Conservation (phyloP, 1,139 yeast genomes). For the Candida albicans region DNA sequence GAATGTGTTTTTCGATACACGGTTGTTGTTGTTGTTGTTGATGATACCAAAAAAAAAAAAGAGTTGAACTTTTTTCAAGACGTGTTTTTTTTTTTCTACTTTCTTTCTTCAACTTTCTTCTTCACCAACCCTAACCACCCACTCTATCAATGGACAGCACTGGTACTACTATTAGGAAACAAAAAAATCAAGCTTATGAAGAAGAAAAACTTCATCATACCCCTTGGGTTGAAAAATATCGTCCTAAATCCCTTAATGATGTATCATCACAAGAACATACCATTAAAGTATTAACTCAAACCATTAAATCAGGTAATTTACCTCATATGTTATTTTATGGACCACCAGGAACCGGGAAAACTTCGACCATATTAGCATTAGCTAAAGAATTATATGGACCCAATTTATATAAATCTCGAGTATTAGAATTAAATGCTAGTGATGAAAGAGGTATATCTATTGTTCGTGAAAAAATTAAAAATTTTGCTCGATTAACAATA, state of each 20-base stretch:
- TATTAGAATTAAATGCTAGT: constrained; percentile 90
- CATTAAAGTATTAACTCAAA: constrained; percentile 76
- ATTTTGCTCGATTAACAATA: constrained; percentile 84
- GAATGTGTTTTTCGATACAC: no score
- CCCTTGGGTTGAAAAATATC: constrained; percentile 81
- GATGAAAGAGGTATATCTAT: constrained; percentile 96
- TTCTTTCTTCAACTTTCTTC: not conserved
- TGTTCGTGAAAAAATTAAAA: constrained; percentile 89
- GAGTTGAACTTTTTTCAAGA: not conserved
- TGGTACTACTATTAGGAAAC: constrained; percentile 12
- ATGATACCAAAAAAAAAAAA: not conserved
- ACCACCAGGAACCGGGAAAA: constrained; percentile 97
- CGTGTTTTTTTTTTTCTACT: constrained; percentile 1
- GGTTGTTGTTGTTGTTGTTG: not conserved
- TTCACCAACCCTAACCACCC: constrained; percentile 4
- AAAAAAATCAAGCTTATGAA: constrained; percentile 26
- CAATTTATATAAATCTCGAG: constrained; percentile 66
- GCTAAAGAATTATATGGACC: constrained; percentile 84
- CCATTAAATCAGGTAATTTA: constrained; percentile 75
- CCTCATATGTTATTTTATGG: constrained; percentile 98
- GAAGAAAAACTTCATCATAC: constrained; percentile 51
- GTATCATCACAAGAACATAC: constrained; percentile 93
- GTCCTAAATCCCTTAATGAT: constrained; percentile 82
- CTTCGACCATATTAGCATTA: constrained; percentile 86
- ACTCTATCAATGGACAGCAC: not conserved